A percentile compares a stretch with the other conserved stretches of the same genome.
phyloP scores from a whole-genome alignment of 2,329 filamentous ascomycete species.

The Diaporthe nobilis region DNA sequence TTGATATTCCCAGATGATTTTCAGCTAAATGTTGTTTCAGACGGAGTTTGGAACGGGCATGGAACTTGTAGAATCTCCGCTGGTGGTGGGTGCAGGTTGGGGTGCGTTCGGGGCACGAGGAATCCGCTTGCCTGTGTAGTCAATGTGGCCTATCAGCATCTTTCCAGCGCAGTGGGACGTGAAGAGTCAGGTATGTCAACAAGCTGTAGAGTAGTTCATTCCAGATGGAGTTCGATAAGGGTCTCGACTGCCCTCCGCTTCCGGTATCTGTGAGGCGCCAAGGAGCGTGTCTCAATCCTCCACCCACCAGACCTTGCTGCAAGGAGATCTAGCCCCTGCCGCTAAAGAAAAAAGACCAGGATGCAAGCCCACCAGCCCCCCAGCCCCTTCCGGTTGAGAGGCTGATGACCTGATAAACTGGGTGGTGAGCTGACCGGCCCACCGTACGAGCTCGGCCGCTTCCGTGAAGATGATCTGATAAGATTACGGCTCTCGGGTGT shows the following conservation, averaged over 20 bases:
- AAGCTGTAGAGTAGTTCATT: not conserved
- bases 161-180: not conserved
- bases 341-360: too few species aligned
- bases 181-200: not conserved
- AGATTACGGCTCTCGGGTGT: not conserved
- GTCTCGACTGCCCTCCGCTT: not conserved
- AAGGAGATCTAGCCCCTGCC: not conserved
- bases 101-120: not conserved
- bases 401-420: too few species aligned
- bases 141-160: not conserved
- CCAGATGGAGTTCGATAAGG: not conserved
- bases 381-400: too few species aligned
- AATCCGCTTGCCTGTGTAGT: not conserved
- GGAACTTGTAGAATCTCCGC: not conserved
- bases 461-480: not conserved
- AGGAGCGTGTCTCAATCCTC: not conserved
- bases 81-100: not conserved
- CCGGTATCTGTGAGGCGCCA: not conserved
- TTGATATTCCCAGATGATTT: not conserved
- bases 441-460: not conserved
- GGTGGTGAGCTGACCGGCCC: too few species aligned
- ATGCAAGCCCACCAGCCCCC: too few species aligned
- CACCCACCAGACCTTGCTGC: not conserved
- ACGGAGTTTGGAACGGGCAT: not conserved
- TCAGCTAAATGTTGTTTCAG: fast-evolving